Base-by-base conservation (phyloP, 1,284 basidiomycete species). In the Rhizoctonia solani region DNA sequence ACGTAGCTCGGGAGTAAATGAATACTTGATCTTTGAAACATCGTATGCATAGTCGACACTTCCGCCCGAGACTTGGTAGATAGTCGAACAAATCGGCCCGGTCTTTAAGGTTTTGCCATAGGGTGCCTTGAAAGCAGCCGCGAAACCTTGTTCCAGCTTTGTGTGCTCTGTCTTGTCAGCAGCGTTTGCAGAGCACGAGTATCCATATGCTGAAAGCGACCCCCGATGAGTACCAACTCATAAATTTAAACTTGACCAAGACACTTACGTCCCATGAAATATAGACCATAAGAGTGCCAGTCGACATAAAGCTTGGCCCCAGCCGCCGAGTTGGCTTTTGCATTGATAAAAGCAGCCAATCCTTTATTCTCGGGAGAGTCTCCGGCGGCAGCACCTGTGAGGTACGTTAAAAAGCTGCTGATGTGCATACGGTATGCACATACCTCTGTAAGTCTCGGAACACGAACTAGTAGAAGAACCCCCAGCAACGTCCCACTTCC, bases 11-110 rank as follows among this genome's bases (percentile, higher is more conserved):
- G 68, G 59, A 27, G 68, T 65, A 19, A 69, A 69, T 23, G 68
- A 69, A 25, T 69, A 69, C 34, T 69, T 69, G 68, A 69, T 39
- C 32, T 66, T 65, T 27, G 68, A 58, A n/a, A 66, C 61, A n/a
- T 41, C 68, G 25, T 69, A 69, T 5, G 41, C 59, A 30, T 69
- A 69, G 25, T 69, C 68, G 4, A 65, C 59, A 23, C 59, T 65
- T 14, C 56, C 54, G 6, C 68, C 59, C 2, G 68, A 55, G 1
- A 53, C 61, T 16, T 42, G 32, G 52, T 69, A 69, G 32, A 69
- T 65, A 0, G 68, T 69, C 27, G 49, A 34, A 32, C 68, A 69
- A 39, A 61, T 69, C 16, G 50, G 42, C 4, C 68, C 68, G 44
- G 53, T 65, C 59, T 37, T 65, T 19, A 65, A 54, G 21, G 32